These are phyloP conservation scores for Mycena haematopus DNA, from an alignment of 768 basidiomycete genomes.

Conservation along the genomic window DNA sequence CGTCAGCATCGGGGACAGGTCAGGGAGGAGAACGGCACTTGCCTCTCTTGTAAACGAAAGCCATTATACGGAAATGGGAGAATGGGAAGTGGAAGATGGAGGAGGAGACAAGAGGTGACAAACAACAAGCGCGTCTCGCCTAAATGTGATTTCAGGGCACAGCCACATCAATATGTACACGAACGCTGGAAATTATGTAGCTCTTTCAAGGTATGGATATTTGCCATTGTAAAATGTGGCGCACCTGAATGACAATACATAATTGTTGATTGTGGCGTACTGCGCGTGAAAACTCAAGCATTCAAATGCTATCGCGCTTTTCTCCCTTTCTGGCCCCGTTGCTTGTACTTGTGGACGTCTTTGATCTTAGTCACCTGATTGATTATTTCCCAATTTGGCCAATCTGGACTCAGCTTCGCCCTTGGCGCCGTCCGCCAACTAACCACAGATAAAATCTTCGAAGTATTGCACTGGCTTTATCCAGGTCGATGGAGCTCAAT, in stretches of 20 bases:
- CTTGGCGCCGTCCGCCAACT: too few relatives aligned
- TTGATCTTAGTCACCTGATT: too few relatives aligned
- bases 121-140: constrained; percentile 11
- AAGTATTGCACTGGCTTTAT: too few relatives aligned
- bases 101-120: constrained; percentile 8
- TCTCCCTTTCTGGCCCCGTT: not conserved
- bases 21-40: not conserved
- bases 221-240: too few relatives aligned
- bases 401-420: too few relatives aligned
- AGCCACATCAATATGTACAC: constrained; percentile 26
- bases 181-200: not conserved
- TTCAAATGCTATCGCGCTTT: not conserved
- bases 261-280: too few relatives aligned
- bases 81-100: constrained; percentile 7
- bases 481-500: too few relatives aligned
- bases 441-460: too few relatives aligned
- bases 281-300: not conserved
- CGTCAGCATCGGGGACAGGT: constrained; percentile 10
- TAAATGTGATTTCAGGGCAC: constrained; percentile 12
- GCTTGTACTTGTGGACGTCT: constrained; percentile 13
- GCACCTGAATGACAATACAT: too few relatives aligned
- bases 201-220: not conserved
- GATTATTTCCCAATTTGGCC: too few relatives aligned
- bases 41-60: constrained; percentile 30
- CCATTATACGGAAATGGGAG: constrained; percentile 17